phyloP scores from a whole-genome alignment of 169 alveolate species.

The Cryptosporidium ubiquitum region DNA sequence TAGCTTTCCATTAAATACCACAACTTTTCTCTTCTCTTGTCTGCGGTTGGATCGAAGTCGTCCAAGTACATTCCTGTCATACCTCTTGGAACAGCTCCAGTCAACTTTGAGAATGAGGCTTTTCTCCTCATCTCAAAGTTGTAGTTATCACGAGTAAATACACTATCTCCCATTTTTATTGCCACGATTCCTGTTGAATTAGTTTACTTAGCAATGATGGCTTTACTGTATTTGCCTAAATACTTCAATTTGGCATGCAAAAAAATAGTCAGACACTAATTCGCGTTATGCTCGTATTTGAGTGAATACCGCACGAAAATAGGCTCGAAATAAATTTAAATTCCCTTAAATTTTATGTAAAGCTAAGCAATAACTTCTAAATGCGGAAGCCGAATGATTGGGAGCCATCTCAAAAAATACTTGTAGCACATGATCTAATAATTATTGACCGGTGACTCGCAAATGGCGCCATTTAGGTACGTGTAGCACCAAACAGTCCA shows the following conservation, averaged over 20 bases:
- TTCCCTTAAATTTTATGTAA: neutral
- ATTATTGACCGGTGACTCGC: conserved; percentile 15
- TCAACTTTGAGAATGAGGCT: conserved; percentile 82
- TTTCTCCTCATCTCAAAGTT: conserved; percentile 84
- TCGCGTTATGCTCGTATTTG: conserved; percentile 53
- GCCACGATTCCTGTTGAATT: neutral
- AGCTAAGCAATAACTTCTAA: neutral
- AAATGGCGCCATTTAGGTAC: conserved; percentile 38
- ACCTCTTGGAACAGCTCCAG: conserved; percentile 78
- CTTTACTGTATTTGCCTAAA: neutral
- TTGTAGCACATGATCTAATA: conserved; percentile 57
- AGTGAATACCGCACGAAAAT: conserved; percentile 13
- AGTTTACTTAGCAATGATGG: conserved; percentile 3
- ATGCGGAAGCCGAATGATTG: neutral
- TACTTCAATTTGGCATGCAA: conserved; percentile 34
- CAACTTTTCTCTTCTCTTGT: conserved; percentile 81
- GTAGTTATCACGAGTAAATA: conserved; percentile 68
- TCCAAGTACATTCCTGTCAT: conserved; percentile 79
- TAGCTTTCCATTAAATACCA: conserved; percentile 88
- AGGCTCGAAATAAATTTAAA: neutral
- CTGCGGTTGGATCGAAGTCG: conserved; percentile 79
- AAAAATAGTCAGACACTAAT: conserved; percentile 14
- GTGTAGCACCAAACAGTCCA: conserved; percentile 9
- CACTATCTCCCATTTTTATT: conserved; percentile 72
- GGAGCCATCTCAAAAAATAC: neutral